Evolutionary conservation across 2,329 filamentous ascomycete species (phyloP).

Genomic region (Xylariaceae sp.): DNA sequence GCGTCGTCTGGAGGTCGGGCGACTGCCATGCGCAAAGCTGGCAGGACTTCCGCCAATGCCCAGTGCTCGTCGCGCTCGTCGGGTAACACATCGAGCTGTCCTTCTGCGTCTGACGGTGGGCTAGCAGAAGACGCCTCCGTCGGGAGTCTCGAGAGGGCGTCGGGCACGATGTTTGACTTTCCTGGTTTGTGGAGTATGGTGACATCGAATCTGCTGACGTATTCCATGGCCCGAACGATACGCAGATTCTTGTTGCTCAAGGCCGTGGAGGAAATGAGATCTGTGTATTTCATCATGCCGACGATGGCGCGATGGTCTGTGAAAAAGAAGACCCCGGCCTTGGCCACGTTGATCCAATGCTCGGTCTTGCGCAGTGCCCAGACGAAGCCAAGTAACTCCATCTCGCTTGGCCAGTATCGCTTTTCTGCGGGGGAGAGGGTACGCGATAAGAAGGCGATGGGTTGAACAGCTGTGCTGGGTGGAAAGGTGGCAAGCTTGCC

Average conservation of each 20-base stretch:
- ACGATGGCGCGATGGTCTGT: conserved; percentile 8
- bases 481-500: background rate
- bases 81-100: background rate
- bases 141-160: conserved; percentile 2
- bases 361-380: conserved; percentile 5
- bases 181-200: conserved; percentile 5
- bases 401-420: conserved; percentile 4
- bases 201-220: conserved; percentile 2
- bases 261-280: conserved; percentile 5
- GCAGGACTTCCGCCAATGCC: background rate
- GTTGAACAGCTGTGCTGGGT: background rate
- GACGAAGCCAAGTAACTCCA: conserved; percentile 6
- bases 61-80: background rate
- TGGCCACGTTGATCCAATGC: conserved; percentile 2
- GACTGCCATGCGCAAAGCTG: background rate
- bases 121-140: background rate
- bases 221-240: conserved; percentile 8
- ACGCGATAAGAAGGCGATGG: background rate
- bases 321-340: conserved; percentile 4
- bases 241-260: conserved; percentile 8
- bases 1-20: background rate
- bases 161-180: conserved; percentile 6
- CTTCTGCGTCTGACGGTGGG: background rate
- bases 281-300: conserved; percentile 2
- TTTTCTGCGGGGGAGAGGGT: background rate